phyloP scores from a whole-genome alignment of 75 land plant genomes.

The Selaginella moellendorffii region DNA sequence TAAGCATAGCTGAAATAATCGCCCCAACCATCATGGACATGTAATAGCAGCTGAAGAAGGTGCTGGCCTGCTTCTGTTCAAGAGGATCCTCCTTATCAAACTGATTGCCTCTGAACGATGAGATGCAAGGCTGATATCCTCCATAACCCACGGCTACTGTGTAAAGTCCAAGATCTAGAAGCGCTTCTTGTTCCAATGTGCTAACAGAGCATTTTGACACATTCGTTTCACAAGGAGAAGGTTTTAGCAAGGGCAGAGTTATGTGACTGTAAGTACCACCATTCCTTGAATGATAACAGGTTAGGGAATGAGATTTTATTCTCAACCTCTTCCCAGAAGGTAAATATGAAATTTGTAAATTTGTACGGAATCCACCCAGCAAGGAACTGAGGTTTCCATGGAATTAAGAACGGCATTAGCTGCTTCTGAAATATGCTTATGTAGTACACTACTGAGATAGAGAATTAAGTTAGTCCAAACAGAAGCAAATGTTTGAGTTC shows the following conservation, averaged over 20 bases:
- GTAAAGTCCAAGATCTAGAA: conserved; percentile 46
- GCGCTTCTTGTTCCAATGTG: neutral
- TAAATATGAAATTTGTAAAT: conserved; percentile 55
- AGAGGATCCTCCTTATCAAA: conserved; percentile 16
- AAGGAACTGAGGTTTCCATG: conserved; percentile 59
- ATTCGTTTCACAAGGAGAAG: too few relatives aligned
- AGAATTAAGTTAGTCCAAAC: conserved; percentile 54
- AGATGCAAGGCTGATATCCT: conserved; percentile 55
- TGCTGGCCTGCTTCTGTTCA: conserved; percentile 30
- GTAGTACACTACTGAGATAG: conserved; percentile 41
- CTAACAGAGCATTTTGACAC: too few relatives aligned
- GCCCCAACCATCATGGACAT: conserved; percentile 59
- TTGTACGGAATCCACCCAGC: conserved; percentile 61
- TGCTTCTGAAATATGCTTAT: conserved; percentile 42
- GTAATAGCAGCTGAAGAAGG: conserved; percentile 57
- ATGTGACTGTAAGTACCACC: conserved; percentile 59
- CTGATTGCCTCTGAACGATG: conserved; percentile 62
- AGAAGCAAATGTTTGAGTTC: conserved; percentile 2
- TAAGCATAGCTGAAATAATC: conserved; percentile 43
- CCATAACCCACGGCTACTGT: conserved; percentile 68
- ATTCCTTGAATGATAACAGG: conserved; percentile 40
- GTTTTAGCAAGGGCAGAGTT: conserved; percentile 43
- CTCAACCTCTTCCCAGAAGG: conserved; percentile 36
- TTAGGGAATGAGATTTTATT: too few relatives aligned
- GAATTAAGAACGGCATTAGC: conserved; percentile 52